Conservation (phyloP, 2,329 filamentous ascomycete genomes). For the Bipolaris oryzae region DNA sequence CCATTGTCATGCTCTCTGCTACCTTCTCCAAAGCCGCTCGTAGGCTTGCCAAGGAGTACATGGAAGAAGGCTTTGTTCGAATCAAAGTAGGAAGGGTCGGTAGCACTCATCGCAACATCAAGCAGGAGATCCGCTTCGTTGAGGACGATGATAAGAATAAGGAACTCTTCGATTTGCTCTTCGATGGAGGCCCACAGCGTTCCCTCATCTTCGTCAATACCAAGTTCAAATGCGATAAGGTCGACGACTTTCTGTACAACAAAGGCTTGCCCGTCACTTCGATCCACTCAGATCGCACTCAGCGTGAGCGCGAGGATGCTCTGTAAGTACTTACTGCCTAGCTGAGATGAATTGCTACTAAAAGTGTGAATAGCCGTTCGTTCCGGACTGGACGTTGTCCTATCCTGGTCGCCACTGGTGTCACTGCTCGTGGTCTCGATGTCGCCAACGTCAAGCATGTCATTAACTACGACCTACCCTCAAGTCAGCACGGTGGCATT, state of each 20-base stretch:
- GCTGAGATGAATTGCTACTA: not conserved
- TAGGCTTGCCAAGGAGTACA: constrained; percentile 75
- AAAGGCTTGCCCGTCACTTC: constrained; percentile 79
- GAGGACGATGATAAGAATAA: constrained; percentile 71
- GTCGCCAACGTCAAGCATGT: constrained; percentile 87
- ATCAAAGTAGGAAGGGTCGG: constrained; percentile 88
- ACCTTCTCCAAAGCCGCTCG: constrained; percentile 86
- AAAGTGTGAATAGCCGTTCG: constrained; percentile 59
- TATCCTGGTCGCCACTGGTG: constrained; percentile 83
- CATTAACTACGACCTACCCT: constrained; percentile 90
- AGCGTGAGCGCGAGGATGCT: constrained; percentile 89
- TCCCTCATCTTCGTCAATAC: constrained; percentile 91
- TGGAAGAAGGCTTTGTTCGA: constrained; percentile 75
- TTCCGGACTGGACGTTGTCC: constrained; percentile 78
- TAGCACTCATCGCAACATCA: constrained; percentile 80
- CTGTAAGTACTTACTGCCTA: constrained; percentile 60
- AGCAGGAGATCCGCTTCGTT: constrained; percentile 73
- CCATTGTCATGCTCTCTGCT: constrained; percentile 86
- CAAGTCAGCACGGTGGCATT: constrained; percentile 77
- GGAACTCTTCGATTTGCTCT: constrained; percentile 73
- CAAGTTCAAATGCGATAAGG: constrained; percentile 75
- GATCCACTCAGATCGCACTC: constrained; percentile 85
- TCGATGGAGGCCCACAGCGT: constrained; percentile 71
- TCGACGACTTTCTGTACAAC: constrained; percentile 90
- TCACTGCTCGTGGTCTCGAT: constrained; percentile 87